phyloP scores from a whole-genome alignment of 768 basidiomycete genomes.

The Gautieria morchelliformis region DNA sequence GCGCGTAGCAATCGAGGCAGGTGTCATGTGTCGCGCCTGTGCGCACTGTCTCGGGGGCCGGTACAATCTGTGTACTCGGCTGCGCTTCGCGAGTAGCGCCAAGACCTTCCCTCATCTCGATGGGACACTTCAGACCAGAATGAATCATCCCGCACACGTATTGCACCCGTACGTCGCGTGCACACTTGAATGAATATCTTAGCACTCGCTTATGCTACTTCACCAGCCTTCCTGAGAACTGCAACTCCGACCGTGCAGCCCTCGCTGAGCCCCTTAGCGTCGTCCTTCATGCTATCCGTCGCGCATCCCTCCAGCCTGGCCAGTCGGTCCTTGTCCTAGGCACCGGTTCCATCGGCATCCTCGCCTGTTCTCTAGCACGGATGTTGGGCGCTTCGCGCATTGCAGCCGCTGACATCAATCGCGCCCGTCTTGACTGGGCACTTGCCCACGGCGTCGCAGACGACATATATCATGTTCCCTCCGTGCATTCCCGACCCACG shows the following conservation, averaged over 20 bases:
- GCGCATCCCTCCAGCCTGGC: slow-evolving; percentile 35
- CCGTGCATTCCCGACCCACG: slow-evolving; percentile 11
- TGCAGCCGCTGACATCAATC: slow-evolving; percentile 82
- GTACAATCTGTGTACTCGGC: slow-evolving; percentile 86
- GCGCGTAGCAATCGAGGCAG: slow-evolving; percentile 89
- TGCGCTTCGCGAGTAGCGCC: slow-evolving; percentile 86
- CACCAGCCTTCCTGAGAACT: slow-evolving; percentile 59
- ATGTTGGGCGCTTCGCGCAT: slow-evolving; percentile 56
- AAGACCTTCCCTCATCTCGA: slow-evolving; percentile 90
- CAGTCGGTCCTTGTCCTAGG: slow-evolving; percentile 83
- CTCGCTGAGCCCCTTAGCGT: slow-evolving; percentile 94
- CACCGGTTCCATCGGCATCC: slow-evolving; percentile 87
- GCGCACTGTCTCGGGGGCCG: slow-evolving; percentile 60
- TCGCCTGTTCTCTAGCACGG: slow-evolving; percentile 72
- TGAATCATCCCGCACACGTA: slow-evolving; percentile 83
- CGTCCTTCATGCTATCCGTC: slow-evolving; percentile 52
- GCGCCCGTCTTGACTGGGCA: slow-evolving; percentile 71
- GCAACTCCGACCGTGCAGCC: slow-evolving; percentile 72
- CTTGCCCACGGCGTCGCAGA: slow-evolving; percentile 66
- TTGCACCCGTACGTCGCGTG: slow-evolving; percentile 70
- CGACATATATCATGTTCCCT: slow-evolving; percentile 56
- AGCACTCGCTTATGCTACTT: slow-evolving; percentile 5
- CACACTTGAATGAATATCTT: slow-evolving; percentile 4
- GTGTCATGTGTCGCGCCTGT: slow-evolving; percentile 78
- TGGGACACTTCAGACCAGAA: slow-evolving; percentile 77